Conservation (phyloP, 768 basidiomycete genomes). For the Kwoniella sp. region DNA sequence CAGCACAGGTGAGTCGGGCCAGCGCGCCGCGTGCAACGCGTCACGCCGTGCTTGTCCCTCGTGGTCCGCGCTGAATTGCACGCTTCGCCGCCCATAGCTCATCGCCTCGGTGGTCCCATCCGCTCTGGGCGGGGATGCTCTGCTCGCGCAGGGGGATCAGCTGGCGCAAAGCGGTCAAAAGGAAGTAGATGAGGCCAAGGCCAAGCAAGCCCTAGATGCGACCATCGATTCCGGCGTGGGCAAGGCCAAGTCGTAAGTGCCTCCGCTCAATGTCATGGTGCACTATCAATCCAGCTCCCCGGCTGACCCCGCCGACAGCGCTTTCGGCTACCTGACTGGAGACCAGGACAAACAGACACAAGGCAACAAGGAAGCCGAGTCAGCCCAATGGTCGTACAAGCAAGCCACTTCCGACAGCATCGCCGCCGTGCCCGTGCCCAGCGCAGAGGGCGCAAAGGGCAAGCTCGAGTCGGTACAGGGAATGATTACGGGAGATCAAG, state of each 20-base stretch:
- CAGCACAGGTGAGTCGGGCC: constrained; percentile 4
- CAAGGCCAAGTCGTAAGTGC: constrained; percentile 38
- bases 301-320: constrained; percentile 18
- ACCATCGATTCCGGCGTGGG: constrained; percentile 29
- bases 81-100: not conserved
- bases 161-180: constrained; percentile 24
- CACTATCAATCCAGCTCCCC: not conserved
- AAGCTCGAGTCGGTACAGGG: constrained; percentile 41
- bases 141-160: constrained; percentile 26
- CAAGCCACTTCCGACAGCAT: constrained; percentile 31
- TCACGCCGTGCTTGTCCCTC: too few species aligned
- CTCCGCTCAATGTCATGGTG: not conserved
- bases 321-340: constrained; percentile 39
- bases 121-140: constrained; percentile 18
- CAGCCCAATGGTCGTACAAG: constrained; percentile 45
- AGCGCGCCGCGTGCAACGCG: not conserved
- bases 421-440: constrained; percentile 28
- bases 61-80: not conserved
- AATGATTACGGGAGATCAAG: constrained; percentile 46
- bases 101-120: constrained; percentile 38
- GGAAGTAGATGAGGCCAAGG: constrained; percentile 36
- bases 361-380: constrained; percentile 44
- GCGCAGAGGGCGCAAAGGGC: constrained; percentile 36
- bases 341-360: constrained; percentile 39
- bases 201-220: constrained; percentile 26